Evolutionary conservation across 768 basidiomycete genomes (phyloP).

Genomic region (Solioccasus polychromus): DNA sequence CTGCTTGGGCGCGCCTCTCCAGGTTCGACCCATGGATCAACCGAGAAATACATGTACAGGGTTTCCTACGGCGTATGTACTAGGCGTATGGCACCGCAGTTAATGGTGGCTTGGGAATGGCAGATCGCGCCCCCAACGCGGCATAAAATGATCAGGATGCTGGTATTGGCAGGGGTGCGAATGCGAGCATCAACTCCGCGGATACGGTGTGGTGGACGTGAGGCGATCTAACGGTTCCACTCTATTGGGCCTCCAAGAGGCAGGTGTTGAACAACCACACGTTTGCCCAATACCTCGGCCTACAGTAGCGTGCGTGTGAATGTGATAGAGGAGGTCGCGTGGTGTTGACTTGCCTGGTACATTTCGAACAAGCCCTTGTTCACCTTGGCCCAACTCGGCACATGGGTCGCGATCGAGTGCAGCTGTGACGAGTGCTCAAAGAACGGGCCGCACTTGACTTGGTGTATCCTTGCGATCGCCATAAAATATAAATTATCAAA

Average conservation of each 20-base stretch:
- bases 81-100: too few relatives aligned
- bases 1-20: neutral
- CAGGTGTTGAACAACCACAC: conserved; percentile 95
- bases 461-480: conserved; percentile 71
- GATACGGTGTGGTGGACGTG: conserved; percentile 1
- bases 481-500: conserved; percentile 78
- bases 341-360: conserved; percentile 66
- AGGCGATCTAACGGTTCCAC: conserved; percentile 45
- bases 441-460: conserved; percentile 85
- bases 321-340: neutral
- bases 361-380: conserved; percentile 91
- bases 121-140: neutral
- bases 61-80: too few relatives aligned
- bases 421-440: conserved; percentile 91
- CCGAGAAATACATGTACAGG: conserved; percentile 1
- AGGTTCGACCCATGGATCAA: neutral
- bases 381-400: conserved; percentile 89
- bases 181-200: conserved; percentile 19
- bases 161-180: conserved; percentile 17
- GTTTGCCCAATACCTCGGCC: conserved; percentile 90
- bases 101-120: conserved; percentile 11
- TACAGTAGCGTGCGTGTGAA: conserved; percentile 26
- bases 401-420: conserved; percentile 81
- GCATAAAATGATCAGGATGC: conserved; percentile 1
- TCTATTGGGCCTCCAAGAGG: conserved; percentile 79